A percentile compares a stretch with the other conserved stretches of the same genome.
Evolutionary conservation across 2,329 filamentous ascomycete genomes (phyloP).

Genomic region (Colletotrichum destructivum): DNA sequence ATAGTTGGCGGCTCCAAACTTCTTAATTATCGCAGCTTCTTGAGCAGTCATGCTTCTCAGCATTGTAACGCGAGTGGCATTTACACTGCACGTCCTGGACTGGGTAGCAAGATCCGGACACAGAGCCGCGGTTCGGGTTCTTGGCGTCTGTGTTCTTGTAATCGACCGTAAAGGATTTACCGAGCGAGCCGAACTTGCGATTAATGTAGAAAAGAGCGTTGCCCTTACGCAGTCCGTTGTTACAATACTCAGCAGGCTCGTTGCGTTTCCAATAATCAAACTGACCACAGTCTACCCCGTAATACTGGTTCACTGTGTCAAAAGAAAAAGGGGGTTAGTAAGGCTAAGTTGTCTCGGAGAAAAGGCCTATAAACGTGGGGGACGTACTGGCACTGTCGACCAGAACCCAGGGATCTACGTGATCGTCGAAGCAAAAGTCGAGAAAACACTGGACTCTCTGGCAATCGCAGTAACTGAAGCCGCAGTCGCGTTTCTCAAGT

Average conservation of each 20-base stretch:
- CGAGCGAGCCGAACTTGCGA: constrained; percentile 21
- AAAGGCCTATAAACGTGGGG: too few species aligned
- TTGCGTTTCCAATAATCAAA: constrained; percentile 18
- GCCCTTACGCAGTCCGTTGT: constrained; percentile 23
- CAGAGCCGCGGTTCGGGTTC: constrained; percentile 16
- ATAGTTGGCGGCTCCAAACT: too few species aligned
- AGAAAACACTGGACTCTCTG: constrained; percentile 5
- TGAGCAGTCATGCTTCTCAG: too few species aligned
- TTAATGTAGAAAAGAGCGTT: constrained; percentile 29
- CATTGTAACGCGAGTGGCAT: too few species aligned
- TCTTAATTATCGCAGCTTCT: too few species aligned
- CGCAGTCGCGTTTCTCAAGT: constrained; percentile 27
- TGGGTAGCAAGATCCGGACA: background rate
- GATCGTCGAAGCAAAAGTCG: constrained; percentile 29
- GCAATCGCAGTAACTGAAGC: constrained; percentile 19
- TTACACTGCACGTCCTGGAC: too few species aligned
- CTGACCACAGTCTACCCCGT: constrained; percentile 30
- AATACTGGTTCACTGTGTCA: constrained; percentile 8
- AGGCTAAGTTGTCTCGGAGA: too few species aligned
- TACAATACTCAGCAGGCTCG: constrained; percentile 22
- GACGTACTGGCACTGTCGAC: constrained; percentile 23
- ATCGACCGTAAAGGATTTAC: constrained; percentile 4
- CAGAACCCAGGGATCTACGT: constrained; percentile 28
- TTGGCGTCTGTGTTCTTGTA: constrained; percentile 17
- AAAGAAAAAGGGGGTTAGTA: background rate